These are phyloP conservation scores for Rickenella mellea DNA, from an alignment of 768 basidiomycete species.

Conservation along the genomic window DNA sequence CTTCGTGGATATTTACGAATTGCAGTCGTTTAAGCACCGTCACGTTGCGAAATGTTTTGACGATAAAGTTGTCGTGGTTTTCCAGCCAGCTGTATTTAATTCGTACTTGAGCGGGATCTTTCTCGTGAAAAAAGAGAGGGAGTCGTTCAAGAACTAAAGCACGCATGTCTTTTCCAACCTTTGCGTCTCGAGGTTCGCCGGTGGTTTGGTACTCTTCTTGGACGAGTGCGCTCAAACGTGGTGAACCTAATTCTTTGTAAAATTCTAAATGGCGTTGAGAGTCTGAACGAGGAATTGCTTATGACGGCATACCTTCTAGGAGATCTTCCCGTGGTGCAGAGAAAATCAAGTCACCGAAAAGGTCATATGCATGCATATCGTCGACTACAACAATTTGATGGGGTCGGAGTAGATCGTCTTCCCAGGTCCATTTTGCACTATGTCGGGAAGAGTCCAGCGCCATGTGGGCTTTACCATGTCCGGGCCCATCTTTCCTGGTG, in stretches of 20 bases:
- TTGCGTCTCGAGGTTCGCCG: conserved; percentile 38
- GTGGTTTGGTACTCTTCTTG: conserved; percentile 66
- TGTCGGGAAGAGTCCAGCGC: conserved; percentile 45
- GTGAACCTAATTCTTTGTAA: conserved; percentile 69
- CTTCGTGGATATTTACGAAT: conserved; percentile 38
- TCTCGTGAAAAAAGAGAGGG: conserved; percentile 88
- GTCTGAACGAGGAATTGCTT: background rate
- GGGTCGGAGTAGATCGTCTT: conserved; percentile 64
- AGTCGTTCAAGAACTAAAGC: conserved; percentile 71
- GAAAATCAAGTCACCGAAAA: conserved; percentile 70
- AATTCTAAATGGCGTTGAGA: conserved; percentile 43
- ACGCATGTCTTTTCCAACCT: conserved; percentile 41
- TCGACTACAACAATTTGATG: conserved; percentile 76
- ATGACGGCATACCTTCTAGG: conserved; percentile 53
- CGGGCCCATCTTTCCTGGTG: conserved; percentile 17
- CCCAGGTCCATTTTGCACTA: conserved; percentile 61
- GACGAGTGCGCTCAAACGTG: conserved; percentile 60
- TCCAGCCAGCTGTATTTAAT: conserved; percentile 63
- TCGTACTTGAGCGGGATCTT: conserved; percentile 53
- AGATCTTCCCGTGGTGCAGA: conserved; percentile 85
- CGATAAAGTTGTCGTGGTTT: conserved; percentile 55
- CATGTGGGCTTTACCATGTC: conserved; percentile 10
- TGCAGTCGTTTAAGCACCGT: conserved; percentile 51
- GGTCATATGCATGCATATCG: conserved; percentile 70
- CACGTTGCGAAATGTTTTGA: conserved; percentile 58